Percentiles rank a stretch among this genome's conserved stretches.
phyloP scores from a whole-genome alignment of 768 basidiomycete genomes.

The Nevesoporus exiguus region DNA sequence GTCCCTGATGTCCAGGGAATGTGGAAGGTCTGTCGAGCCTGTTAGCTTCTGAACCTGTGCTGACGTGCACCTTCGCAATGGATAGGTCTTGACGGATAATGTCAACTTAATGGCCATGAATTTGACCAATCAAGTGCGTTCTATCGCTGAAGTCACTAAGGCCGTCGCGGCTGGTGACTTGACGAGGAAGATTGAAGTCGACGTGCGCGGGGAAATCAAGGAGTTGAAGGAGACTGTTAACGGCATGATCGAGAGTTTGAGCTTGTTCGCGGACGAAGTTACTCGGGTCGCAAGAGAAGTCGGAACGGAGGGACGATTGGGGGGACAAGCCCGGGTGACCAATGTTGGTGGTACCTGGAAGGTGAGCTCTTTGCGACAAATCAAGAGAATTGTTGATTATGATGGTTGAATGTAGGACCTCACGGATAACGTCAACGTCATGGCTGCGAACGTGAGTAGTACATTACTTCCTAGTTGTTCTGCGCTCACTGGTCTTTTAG shows the following conservation, averaged over 20 bases:
- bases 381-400: not conserved
- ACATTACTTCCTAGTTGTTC: not conserved
- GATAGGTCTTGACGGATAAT: slow-evolving; percentile 63
- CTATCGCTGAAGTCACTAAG: slow-evolving; percentile 88
- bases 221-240: slow-evolving; percentile 93
- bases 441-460: slow-evolving; percentile 80
- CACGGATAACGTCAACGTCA: slow-evolving; percentile 94
- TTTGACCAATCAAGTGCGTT: slow-evolving; percentile 86
- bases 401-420: slow-evolving; percentile 50
- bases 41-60: not conserved
- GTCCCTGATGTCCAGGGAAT: slow-evolving; percentile 93
- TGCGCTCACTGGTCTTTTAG: slow-evolving; percentile 35
- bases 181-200: slow-evolving; percentile 89
- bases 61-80: slow-evolving; percentile 13
- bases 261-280: slow-evolving; percentile 81
- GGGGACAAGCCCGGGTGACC: slow-evolving; percentile 90
- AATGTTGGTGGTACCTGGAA: slow-evolving; percentile 98
- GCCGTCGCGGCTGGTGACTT: slow-evolving; percentile 93
- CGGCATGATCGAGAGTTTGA: slow-evolving; percentile 87
- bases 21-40: slow-evolving; percentile 65
- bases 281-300: slow-evolving; percentile 92
- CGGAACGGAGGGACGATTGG: slow-evolving; percentile 92
- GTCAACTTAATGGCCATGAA: slow-evolving; percentile 91
- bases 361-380: slow-evolving; percentile 25
- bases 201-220: slow-evolving; percentile 89